Percentiles rank a stretch among this genome's conserved stretches.
Evolutionary conservation across 495 filamentous ascomycete species (phyloP).

Genomic region (Corynascus novoguineensis): DNA sequence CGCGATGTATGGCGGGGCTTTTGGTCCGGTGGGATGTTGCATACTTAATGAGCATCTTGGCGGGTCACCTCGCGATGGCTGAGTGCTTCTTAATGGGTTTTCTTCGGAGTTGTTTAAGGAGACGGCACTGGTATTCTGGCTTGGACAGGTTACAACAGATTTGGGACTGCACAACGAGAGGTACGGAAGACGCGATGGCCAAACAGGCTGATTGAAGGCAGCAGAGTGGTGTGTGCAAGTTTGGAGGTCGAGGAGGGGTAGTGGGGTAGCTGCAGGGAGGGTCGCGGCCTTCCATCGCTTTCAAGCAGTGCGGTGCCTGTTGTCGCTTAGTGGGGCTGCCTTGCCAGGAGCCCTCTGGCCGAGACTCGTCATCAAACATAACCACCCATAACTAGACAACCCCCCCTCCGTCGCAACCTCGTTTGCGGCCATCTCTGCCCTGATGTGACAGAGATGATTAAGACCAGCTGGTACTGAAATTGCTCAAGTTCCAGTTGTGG

Average conservation of each 20-base stretch:
- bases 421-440: neutral
- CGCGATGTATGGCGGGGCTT: neutral
- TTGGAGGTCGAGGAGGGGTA: neutral
- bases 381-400: too few relatives aligned
- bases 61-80: too few relatives aligned
- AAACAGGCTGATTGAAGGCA: conserved; percentile 2
- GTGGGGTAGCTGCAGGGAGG: conserved; percentile 4
- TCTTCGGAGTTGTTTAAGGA: neutral
- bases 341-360: neutral
- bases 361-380: neutral
- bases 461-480: too few relatives aligned
- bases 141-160: too few relatives aligned
- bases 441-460: neutral
- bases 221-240: neutral
- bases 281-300: too few relatives aligned
- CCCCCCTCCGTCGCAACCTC: neutral
- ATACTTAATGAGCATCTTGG: conserved; percentile 24
- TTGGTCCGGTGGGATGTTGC: neutral
- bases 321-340: neutral
- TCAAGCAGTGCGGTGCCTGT: too few relatives aligned
- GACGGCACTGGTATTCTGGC: neutral
- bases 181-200: neutral
- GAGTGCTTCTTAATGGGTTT: too few relatives aligned
- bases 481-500: too few relatives aligned
- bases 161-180: too few relatives aligned